These are phyloP conservation scores for Stemphylium vesicarium DNA, from an alignment of 2,329 filamentous ascomycete genomes.

Conservation along the genomic window DNA sequence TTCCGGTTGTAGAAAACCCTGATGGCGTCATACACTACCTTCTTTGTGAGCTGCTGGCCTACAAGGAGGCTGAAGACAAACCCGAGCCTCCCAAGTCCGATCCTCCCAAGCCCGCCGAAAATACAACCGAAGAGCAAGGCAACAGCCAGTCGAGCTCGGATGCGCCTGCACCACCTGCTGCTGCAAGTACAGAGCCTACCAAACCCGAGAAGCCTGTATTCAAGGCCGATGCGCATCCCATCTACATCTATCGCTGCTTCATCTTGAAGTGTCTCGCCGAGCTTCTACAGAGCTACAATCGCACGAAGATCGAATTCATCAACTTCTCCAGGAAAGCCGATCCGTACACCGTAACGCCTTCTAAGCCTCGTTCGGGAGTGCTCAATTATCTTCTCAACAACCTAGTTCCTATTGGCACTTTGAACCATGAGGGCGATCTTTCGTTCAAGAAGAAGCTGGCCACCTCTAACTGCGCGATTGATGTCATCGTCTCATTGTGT, in stretches of 20 bases:
- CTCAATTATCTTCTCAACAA: slow-evolving; percentile 92
- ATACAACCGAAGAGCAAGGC: slow-evolving; percentile 37
- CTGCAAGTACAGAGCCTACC: slow-evolving; percentile 20
- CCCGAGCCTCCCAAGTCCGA: slow-evolving; percentile 56
- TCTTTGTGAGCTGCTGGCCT: slow-evolving; percentile 88
- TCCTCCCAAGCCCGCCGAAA: slow-evolving; percentile 50
- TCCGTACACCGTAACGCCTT: slow-evolving; percentile 81
- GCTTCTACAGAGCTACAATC: slow-evolving; percentile 87
- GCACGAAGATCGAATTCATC: slow-evolving; percentile 97
- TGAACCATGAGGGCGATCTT: slow-evolving; percentile 75
- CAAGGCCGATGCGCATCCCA: slow-evolving; percentile 91
- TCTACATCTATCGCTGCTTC: slow-evolving; percentile 96
- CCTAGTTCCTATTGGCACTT: slow-evolving; percentile 70
- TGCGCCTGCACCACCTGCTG: slow-evolving; percentile 11
- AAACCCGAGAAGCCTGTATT: slow-evolving; percentile 74
- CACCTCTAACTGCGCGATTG: slow-evolving; percentile 85
- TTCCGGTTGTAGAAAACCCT: slow-evolving; percentile 86
- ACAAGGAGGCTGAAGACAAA: slow-evolving; percentile 90
- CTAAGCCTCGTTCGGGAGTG: slow-evolving; percentile 90
- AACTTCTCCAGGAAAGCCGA: slow-evolving; percentile 96
- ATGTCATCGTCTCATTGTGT: slow-evolving; percentile 84
- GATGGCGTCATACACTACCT: slow-evolving; percentile 96
- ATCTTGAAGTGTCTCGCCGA: slow-evolving; percentile 90
- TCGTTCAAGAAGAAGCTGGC: slow-evolving; percentile 81
- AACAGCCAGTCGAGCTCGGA: slow-evolving; percentile 14